Percentiles rank a stretch among this genome's conserved stretches.
Evolutionary conservation across 2,329 filamentous ascomycete species (phyloP).

Genomic region (Sclerotiophoma versabilis): DNA sequence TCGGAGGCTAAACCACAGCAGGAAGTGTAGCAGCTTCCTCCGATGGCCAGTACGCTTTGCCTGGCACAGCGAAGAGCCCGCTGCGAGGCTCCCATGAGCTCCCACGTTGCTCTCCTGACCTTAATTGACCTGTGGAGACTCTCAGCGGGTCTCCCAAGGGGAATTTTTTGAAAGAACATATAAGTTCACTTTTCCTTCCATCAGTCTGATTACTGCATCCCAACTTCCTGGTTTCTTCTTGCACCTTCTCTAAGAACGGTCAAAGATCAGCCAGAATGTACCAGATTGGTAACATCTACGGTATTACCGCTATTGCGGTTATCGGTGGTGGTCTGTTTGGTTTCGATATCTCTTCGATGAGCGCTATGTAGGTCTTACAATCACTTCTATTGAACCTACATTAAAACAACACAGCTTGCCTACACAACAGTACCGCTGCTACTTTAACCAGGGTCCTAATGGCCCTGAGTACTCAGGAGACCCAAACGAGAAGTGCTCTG

Average conservation of each 20-base stretch:
- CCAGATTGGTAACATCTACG: conserved; percentile 64
- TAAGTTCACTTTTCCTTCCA: conserved; percentile 20
- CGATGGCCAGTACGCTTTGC: conserved; percentile 8
- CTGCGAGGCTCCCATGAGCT: conserved; percentile 28
- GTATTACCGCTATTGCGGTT: conserved; percentile 64
- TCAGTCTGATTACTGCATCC: conserved; percentile 3
- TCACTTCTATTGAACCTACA: not conserved
- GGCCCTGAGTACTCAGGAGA: conserved; percentile 46
- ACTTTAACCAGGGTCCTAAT: conserved; percentile 66
- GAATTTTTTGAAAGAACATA: conserved; percentile 9
- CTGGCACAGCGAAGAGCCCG: conserved; percentile 22
- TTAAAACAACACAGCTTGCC: conserved; percentile 57
- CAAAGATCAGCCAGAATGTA: conserved; percentile 32
- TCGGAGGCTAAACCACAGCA: conserved; percentile 28
- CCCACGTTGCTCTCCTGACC: conserved; percentile 22
- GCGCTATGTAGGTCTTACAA: conserved; percentile 49
- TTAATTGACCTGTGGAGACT: conserved; percentile 11
- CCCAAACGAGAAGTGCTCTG: conserved; percentile 56
- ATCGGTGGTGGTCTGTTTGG: conserved; percentile 76
- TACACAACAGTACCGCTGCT: conserved; percentile 72
- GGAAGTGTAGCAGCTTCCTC: conserved; percentile 25
- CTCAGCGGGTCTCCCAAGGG: not conserved
- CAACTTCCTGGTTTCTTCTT: conserved; percentile 10
- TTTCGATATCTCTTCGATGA: conserved; percentile 81
- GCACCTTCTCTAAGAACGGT: not conserved